phyloP scores from a whole-genome alignment of 306 rosid genomes.

The Casuarina equisetifolia region DNA sequence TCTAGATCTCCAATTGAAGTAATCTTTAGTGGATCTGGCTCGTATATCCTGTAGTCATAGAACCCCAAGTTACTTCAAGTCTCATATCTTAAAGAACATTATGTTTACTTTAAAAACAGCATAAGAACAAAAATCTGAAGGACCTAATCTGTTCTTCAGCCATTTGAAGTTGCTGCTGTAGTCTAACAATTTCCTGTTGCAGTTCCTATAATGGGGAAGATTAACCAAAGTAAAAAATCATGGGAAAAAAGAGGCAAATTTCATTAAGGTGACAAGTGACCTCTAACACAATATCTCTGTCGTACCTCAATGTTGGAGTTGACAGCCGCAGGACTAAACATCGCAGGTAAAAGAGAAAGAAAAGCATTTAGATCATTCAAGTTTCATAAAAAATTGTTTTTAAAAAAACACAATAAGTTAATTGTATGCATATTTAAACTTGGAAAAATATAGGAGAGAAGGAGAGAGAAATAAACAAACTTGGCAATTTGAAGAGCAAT shows the following conservation, averaged over 20 bases:
- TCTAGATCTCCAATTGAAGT: slow-evolving; percentile 66
- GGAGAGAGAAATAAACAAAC: slow-evolving; percentile 20
- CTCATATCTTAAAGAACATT: background rate
- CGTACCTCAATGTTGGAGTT: slow-evolving; percentile 49
- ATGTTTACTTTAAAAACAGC: too few relatives aligned
- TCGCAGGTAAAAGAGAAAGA: slow-evolving; percentile 1
- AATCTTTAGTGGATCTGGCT: slow-evolving; percentile 67
- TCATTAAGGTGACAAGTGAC: background rate
- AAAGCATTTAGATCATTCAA: background rate
- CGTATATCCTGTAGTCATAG: slow-evolving; percentile 46
- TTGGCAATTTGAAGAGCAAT: slow-evolving; percentile 49
- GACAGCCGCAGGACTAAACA: slow-evolving; percentile 35
- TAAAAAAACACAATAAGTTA: background rate
- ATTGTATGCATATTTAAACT: too few relatives aligned
- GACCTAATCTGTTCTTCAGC: slow-evolving; percentile 84
- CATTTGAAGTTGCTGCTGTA: slow-evolving; percentile 79
- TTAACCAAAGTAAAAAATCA: background rate
- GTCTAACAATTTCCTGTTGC: slow-evolving; percentile 59
- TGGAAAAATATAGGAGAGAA: background rate
- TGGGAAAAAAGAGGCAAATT: background rate
- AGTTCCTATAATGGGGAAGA: slow-evolving; percentile 51
- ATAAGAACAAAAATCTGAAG: background rate
- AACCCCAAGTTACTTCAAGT: background rate
- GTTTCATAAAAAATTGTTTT: background rate
- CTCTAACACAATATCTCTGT: background rate